Percentiles rank a stretch among this genome's conserved stretches.
Conservation (phyloP, 23 red algal genomes). For the Chondrus crispus region DNA sequence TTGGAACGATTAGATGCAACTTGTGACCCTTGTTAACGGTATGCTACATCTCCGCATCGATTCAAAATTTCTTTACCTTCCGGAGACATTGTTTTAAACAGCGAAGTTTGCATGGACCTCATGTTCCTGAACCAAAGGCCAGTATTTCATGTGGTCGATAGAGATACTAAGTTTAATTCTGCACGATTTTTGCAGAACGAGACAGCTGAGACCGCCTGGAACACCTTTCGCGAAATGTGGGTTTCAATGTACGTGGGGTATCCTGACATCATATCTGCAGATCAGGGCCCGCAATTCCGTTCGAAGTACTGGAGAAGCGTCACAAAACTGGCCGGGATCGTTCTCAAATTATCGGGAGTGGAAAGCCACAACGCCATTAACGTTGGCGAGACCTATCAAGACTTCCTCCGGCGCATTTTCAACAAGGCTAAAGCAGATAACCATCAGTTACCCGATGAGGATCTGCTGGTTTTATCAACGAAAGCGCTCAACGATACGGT, state of each 20-base stretch:
- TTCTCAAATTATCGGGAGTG: background rate
- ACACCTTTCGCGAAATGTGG: background rate
- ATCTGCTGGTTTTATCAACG: background rate
- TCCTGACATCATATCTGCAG: background rate
- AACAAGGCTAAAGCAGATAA: background rate
- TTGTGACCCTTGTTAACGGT: background rate
- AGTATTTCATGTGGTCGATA: background rate
- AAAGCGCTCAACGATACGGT: constrained; percentile 13
- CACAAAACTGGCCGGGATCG: background rate
- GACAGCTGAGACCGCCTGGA: background rate
- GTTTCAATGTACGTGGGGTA: background rate
- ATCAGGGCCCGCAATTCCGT: background rate
- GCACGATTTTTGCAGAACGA: background rate
- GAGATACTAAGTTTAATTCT: background rate
- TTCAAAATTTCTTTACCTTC: background rate
- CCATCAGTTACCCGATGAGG: background rate
- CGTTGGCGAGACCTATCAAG: background rate
- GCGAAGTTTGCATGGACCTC: background rate
- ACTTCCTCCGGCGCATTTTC: background rate
- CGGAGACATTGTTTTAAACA: background rate
- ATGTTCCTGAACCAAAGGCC: background rate
- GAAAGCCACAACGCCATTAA: constrained; percentile 13
- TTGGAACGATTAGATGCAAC: background rate
- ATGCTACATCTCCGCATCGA: background rate
- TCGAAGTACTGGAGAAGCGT: background rate